phyloP scores from a whole-genome alignment of 371 early-diverging fungal species.

The Apophysomyces trapeziformis region DNA sequence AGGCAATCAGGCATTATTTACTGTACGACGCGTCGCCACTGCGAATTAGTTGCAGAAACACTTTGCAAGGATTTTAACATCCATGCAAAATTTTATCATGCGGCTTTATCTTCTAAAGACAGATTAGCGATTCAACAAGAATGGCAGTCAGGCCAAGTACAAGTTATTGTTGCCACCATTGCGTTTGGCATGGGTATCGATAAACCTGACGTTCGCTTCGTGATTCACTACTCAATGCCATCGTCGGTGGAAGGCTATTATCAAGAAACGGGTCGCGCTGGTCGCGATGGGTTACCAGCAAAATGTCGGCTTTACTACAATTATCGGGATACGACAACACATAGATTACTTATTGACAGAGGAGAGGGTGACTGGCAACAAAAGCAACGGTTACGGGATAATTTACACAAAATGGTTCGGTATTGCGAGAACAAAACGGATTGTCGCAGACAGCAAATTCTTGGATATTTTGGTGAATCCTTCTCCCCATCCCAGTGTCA shows the following conservation, averaged over 20 bases:
- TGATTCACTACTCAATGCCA: conserved; percentile 97
- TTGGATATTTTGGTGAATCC: conserved; percentile 95
- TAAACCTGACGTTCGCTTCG: conserved; percentile 98
- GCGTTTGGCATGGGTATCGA: conserved; percentile 96
- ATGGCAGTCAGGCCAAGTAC: conserved; percentile 83
- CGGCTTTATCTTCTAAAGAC: conserved; percentile 83
- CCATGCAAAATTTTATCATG: conserved; percentile 88
- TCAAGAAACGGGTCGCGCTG: conserved; percentile 99
- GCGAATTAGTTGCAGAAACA: conserved; percentile 87
- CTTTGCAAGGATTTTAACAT: conserved; percentile 57
- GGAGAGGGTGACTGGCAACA: conserved; percentile 86
- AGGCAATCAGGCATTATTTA: conserved; percentile 97
- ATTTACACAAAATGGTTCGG: conserved; percentile 87
- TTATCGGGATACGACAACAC: conserved; percentile 78
- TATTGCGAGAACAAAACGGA: conserved; percentile 96
- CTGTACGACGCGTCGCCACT: conserved; percentile 85
- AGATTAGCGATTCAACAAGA: conserved; percentile 81
- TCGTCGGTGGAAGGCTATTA: conserved; percentile 99
- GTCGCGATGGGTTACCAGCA: conserved; percentile 93
- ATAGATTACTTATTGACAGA: conserved; percentile 81
- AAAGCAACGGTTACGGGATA: conserved; percentile 86
- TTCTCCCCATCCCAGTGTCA: conserved; percentile 77
- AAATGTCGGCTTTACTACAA: conserved; percentile 91
- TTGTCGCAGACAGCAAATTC: conserved; percentile 92
- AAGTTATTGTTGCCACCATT: conserved; percentile 59